Evolutionary conservation across 257 asterid species (phyloP).

Genomic region (Gentiana macrophylla): DNA sequence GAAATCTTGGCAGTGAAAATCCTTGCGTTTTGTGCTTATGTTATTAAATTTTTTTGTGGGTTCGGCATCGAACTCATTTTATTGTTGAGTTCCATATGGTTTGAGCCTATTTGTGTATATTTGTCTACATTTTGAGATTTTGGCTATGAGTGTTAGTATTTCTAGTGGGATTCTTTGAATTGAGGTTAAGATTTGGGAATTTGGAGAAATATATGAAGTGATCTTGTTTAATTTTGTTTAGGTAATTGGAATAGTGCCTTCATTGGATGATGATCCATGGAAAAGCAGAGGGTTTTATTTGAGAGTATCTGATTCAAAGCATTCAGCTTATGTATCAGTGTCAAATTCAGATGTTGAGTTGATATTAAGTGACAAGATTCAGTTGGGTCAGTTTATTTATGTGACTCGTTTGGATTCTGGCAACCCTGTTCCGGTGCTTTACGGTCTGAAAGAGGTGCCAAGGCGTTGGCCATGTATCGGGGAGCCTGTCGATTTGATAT

Average conservation of each 20-base stretch:
- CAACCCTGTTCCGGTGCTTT: constrained; percentile 81
- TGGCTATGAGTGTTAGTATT: too few species aligned
- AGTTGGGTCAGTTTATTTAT: constrained; percentile 82
- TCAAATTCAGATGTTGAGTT: constrained; percentile 66
- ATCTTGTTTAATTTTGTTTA: constrained; percentile 7
- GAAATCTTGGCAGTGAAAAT: not conserved
- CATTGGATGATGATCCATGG: constrained; percentile 90
- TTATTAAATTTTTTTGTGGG: too few species aligned
- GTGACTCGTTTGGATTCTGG: constrained; percentile 58
- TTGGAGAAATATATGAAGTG: not conserved
- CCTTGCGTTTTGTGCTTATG: not conserved
- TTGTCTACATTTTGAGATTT: constrained; percentile 1
- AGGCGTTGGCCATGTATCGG: constrained; percentile 71
- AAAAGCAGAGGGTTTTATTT: constrained; percentile 77
- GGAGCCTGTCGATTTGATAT: constrained; percentile 78
- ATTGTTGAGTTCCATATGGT: too few species aligned
- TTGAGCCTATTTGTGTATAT: not conserved
- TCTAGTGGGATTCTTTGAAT: not conserved
- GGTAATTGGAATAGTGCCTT: constrained; percentile 85
- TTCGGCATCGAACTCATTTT: too few species aligned
- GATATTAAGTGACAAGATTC: constrained; percentile 66
- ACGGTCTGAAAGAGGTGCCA: constrained; percentile 70
- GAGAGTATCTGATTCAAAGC: constrained; percentile 90
- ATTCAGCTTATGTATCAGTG: constrained; percentile 86
- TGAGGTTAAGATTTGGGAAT: too few species aligned